Evolutionary conservation across 1,284 basidiomycete species (phyloP).

Genomic region (Crucibulum cyathiforme): DNA sequence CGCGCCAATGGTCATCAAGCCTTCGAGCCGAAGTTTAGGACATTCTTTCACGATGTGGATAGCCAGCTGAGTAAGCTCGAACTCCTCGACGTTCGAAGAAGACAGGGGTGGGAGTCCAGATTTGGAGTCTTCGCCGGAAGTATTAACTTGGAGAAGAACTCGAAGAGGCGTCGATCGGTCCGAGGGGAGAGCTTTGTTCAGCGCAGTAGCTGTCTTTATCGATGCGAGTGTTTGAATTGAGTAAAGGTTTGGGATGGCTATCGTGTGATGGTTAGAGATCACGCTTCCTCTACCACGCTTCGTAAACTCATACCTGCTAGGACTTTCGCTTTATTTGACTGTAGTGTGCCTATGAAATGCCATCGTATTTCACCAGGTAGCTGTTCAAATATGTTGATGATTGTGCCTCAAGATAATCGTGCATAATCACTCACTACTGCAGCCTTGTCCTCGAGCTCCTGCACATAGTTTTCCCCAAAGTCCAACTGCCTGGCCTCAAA

Average conservation of each 20-base stretch:
- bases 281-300: neutral
- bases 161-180: slow-evolving; percentile 64
- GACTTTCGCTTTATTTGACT: slow-evolving; percentile 94
- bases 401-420: neutral
- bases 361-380: slow-evolving; percentile 86
- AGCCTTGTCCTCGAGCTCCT: slow-evolving; percentile 93
- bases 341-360: slow-evolving; percentile 97
- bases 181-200: slow-evolving; percentile 78
- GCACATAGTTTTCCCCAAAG: slow-evolving; percentile 98
- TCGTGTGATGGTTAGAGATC: neutral
- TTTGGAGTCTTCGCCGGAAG: slow-evolving; percentile 89
- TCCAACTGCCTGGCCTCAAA: slow-evolving; percentile 84
- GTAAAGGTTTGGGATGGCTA: slow-evolving; percentile 89
- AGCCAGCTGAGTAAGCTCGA: slow-evolving; percentile 74
- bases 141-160: slow-evolving; percentile 93
- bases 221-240: slow-evolving; percentile 93
- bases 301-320: slow-evolving; percentile 74
- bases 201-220: slow-evolving; percentile 79
- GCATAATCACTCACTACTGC: slow-evolving; percentile 56
- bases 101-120: slow-evolving; percentile 79
- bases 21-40: slow-evolving; percentile 77
- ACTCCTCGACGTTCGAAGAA: slow-evolving; percentile 35
- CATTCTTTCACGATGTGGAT: slow-evolving; percentile 76
- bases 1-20: slow-evolving; percentile 97
- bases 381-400: slow-evolving; percentile 44